These are phyloP conservation scores for Coprinopsis cinerea DNA, from an alignment of 768 basidiomycete species.

Conservation along the genomic window DNA sequence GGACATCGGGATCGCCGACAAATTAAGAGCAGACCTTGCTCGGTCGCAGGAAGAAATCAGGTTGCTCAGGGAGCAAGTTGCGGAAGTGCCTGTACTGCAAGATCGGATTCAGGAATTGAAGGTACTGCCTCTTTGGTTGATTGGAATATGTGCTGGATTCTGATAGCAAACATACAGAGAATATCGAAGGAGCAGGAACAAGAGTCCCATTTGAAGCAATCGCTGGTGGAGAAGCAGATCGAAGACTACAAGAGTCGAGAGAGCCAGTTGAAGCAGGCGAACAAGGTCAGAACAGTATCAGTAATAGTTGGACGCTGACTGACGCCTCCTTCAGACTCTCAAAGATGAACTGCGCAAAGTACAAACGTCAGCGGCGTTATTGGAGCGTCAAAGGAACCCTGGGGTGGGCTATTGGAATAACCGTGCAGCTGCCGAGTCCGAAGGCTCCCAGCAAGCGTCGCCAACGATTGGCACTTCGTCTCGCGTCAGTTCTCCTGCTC, in stretches of 20 bases:
- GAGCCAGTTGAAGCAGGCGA: slow-evolving; percentile 61
- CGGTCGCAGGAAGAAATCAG: slow-evolving; percentile 43
- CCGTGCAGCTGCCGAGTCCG: slow-evolving; percentile 28
- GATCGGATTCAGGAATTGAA: slow-evolving; percentile 52
- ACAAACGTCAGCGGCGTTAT: slow-evolving; percentile 83
- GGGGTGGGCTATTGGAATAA: slow-evolving; percentile 87
- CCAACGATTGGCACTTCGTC: slow-evolving; percentile 18
- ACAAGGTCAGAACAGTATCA: slow-evolving; percentile 52
- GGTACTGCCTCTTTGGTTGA: slow-evolving; percentile 34
- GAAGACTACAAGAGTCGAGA: slow-evolving; percentile 73
- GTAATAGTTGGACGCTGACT: neutral
- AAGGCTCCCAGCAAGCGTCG: slow-evolving; percentile 29
- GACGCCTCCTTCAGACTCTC: slow-evolving; percentile 49
- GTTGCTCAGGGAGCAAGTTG: slow-evolving; percentile 44
- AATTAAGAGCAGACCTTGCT: slow-evolving; percentile 51
- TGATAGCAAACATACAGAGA: slow-evolving; percentile 18
- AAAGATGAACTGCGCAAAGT: slow-evolving; percentile 95
- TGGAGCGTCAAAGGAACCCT: slow-evolving; percentile 88
- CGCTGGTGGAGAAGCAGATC: slow-evolving; percentile 55
- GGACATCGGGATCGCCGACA: slow-evolving; percentile 49
- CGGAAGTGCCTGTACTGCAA: slow-evolving; percentile 48
- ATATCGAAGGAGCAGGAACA: slow-evolving; percentile 31
- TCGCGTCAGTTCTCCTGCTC: slow-evolving; percentile 31
- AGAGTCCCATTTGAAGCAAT: slow-evolving; percentile 44
- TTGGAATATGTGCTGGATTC: neutral